Base-by-base conservation (phyloP, 73 alveolate species). In the Paramecium primaurelia region DNA sequence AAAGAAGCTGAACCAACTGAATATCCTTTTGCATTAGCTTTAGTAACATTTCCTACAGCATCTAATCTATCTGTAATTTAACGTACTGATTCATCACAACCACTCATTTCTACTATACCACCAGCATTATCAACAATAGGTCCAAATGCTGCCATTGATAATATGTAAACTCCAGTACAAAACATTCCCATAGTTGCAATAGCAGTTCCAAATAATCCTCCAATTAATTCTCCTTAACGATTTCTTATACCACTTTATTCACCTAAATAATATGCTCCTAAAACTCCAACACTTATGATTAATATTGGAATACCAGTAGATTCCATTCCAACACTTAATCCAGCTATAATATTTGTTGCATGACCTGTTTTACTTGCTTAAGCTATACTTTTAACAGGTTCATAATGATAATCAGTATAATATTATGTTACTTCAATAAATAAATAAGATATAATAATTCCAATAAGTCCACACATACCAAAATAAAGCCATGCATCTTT, bases 71-170 rank as follows among this genome's bases (percentile, higher is more conserved):
- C 99, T 5, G 99, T 97, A 83, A 97, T 97, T 32, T 95, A 93
- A 58, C 99, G 95, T 18, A 97, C 97, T 36, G 87, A 68, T 44
- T 92, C 93, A 47, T 87, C 93, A 54, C 88, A 77, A 18, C 95
- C 95, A 88, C 95, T 92, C 96, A 95, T 94, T 80, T 93, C 97
- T 5, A 92, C 97, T 28, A 94, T 92, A 20, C 99, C 97, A 28
- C 98, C 97, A 42, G 98, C 99, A 58, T 97, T 97, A 94, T 97
- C 99, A 8, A 98, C 98, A 80, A 96, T 97, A 14, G 99, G 99
- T 22, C 99, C 99, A 88, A 97, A 97, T 69, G 96, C 99, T 59
- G 96, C 94, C 98, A 97, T 97, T 22, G 98, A 95, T 59, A 97
- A 83, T 12, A 97, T 98, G 60, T 93, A 97, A 34, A 97, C 99